phyloP scores from a whole-genome alignment of 2,329 filamentous ascomycete species.

The Aureobasidium mangrovei region DNA sequence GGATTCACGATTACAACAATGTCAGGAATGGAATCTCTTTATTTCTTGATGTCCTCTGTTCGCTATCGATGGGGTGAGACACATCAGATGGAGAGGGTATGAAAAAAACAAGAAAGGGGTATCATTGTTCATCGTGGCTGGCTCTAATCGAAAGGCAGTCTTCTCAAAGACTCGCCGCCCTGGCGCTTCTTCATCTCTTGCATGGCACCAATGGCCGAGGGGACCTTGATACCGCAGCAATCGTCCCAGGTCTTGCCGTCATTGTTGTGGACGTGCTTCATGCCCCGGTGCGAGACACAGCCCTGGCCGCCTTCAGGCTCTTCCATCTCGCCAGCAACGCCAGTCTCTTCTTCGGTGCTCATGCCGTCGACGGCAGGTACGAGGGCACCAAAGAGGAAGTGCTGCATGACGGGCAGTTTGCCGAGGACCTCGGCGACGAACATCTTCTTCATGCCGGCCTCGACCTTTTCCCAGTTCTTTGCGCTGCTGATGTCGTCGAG shows the following conservation, averaged over 20 bases:
- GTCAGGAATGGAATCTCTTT: too few relatives aligned
- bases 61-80: too few relatives aligned
- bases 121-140: too few relatives aligned
- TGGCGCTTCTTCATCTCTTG: slow-evolving; percentile 75
- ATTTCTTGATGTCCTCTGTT: too few relatives aligned
- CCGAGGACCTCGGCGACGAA: slow-evolving; percentile 86
- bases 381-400: slow-evolving; percentile 86
- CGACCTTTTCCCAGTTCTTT: slow-evolving; percentile 84
- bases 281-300: slow-evolving; percentile 52
- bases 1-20: too few relatives aligned
- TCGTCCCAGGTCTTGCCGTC: slow-evolving; percentile 63
- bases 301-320: slow-evolving; percentile 46
- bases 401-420: slow-evolving; percentile 96
- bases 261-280: slow-evolving; percentile 48
- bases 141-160: slow-evolving; percentile 69
- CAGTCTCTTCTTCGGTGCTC: slow-evolving; percentile 54
- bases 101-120: too few relatives aligned
- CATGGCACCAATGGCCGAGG: slow-evolving; percentile 83
- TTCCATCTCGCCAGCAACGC: slow-evolving; percentile 37
- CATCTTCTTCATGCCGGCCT: slow-evolving; percentile 94
- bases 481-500: slow-evolving; percentile 92
- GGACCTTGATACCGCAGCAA: slow-evolving; percentile 96
- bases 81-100: too few relatives aligned
- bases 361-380: slow-evolving; percentile 75
- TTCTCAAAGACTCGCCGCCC: slow-evolving; percentile 54